Base-by-base conservation (phyloP, 2,329 filamentous ascomycete genomes). In the Dactylellina sp. region DNA sequence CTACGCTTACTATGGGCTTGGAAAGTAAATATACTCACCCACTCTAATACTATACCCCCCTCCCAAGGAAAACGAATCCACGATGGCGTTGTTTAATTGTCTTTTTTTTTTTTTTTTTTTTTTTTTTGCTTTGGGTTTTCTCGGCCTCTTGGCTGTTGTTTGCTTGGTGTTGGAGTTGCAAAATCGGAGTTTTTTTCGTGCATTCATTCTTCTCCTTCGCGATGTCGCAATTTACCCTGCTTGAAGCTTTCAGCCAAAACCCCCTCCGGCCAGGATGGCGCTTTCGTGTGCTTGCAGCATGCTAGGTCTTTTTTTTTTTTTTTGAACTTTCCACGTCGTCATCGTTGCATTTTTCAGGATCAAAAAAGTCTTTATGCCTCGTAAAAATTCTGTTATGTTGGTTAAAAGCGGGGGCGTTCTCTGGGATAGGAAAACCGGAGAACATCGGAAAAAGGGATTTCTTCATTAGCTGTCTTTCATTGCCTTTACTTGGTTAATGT, bases 1-100 rank as follows among this genome's bases (percentile, higher is more conserved):
- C 78, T 87, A 87, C 78, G 85, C 85, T 42, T 84, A 86, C 79
- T 87, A 87, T 77, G 86, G 86, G 83, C 87, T 86, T 78, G 77
- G 75, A 22, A 77, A 76, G 42, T 78, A 75, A 75, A 16, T 56
- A 16, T 46, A 4, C 22, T 22, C 25, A 24, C 22, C 32, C 24
- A n/a, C 22, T 16, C 18, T 42, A n/a, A 32, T 32, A 39, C n/a
- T 28, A 20, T 50, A 28, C 28, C 2, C n/a, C 22, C 20, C 16
- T 47, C 39, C 28, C 22, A 18, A 44, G 52, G 9, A 32, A 32
- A 32, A 32, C 28, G 28, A 32, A 32, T 5, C 28, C 9, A 40
- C 22, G 59, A 65, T 55, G 52, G 61, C 40, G 60, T 66, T 46
- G 25, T 44, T 50, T 57, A 5, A 40, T 50, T 35, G 44, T 28